Evolutionary conservation across 805 yeast genomes (phyloP), one percentile per base, ranked within the genome.

Genomic region (Saccharomyces paradoxus): DNA sequence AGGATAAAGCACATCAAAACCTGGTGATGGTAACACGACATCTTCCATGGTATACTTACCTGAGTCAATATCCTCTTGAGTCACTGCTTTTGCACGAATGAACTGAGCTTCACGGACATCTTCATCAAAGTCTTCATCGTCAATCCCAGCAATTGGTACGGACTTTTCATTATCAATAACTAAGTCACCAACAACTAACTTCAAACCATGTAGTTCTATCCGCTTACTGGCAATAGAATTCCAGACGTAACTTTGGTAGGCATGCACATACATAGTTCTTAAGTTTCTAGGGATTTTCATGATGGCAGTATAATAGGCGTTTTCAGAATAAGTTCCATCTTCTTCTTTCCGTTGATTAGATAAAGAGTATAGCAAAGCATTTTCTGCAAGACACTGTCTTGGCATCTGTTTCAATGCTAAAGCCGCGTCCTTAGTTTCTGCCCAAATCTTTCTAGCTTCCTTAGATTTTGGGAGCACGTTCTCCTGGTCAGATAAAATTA

Each of bases 171-270:
- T 53, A 49, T 60, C 63, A 13, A 81, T 64, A 3, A 91, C 89
- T 60, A 91, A 75, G 69, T 91, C 98, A 28, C 98, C 98, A 37
- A 75, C 86, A 55, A 87, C 86, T 37, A 87, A 81, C 28, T 77
- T 68, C 57, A 80, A 66, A 1, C 97, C 97, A 70, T 78, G 86
- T 54, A 83, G 66, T 62, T 81, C 81, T 47, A 89, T 75, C 65
- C 99, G 78, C 60, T 80, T 80, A 51, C 95, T 85, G 0, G 90
- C 92, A 37, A 85, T 95, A 52, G 78, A 68, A 66, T 95, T 95
- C 99, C 99, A 95, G 29, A 94, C 81, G 65, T 85, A 94, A 59
- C 97, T 89, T 72, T 94, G 99, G 69, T 95, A 95, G 2, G 99
- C 96, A 71, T 94, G 99, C 2, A 87, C 96, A 66, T 94, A 94